A percentile compares a stretch with the other conserved stretches of the same genome.
Evolutionary conservation across 257 asterid species (phyloP).

Genomic region (Solanum paucissectum): DNA sequence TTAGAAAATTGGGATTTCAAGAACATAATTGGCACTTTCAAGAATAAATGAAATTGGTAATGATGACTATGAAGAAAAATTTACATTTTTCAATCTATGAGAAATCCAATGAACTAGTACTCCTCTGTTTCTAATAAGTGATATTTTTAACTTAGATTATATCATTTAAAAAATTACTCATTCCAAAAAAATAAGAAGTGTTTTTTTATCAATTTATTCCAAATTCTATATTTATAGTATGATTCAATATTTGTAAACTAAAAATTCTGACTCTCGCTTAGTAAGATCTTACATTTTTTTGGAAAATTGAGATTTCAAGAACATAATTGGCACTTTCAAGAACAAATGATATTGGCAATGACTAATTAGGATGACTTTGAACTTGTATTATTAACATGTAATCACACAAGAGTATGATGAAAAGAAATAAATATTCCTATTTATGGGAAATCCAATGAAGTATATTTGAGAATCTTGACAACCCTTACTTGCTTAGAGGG

Average conservation of each 20-base stretch:
- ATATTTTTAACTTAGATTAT: too few relatives aligned
- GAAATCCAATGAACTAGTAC: not conserved
- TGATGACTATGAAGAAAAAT: not conserved
- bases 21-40: not conserved
- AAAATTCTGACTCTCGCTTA: rapidly evolving
- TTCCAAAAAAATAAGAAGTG: too few relatives aligned
- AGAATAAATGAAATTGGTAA: not conserved
- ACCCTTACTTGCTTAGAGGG: not conserved
- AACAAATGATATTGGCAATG: not conserved
- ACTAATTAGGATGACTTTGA: not conserved
- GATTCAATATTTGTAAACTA: not conserved
- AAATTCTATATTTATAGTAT: not conserved
- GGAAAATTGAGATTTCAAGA: not conserved
- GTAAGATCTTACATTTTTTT: not conserved
- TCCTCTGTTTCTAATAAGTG: not conserved
- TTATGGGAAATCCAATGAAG: not conserved
- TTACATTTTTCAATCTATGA: not conserved
- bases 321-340: not conserved
- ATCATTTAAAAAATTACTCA: too few relatives aligned
- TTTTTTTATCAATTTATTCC: too few relatives aligned
- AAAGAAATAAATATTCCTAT: not conserved
- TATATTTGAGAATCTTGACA: not conserved
- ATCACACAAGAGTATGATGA: not conserved
- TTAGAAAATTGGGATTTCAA: not conserved
- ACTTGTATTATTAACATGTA: not conserved